phyloP scores from a whole-genome alignment of 129 eudicot genomes.

The Rutidosis leptorrhynchoides region DNA sequence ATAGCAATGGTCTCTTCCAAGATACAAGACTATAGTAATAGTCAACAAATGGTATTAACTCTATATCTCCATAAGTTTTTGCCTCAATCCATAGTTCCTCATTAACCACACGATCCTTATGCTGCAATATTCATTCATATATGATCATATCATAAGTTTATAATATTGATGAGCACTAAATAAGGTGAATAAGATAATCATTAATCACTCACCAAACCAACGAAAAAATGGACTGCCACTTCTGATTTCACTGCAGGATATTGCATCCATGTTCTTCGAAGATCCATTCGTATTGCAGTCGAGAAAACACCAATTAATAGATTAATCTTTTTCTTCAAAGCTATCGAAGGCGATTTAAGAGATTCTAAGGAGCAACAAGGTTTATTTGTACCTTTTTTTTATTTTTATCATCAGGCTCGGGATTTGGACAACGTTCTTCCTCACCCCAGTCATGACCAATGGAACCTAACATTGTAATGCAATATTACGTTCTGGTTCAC shows the following conservation, averaged over 20 bases:
- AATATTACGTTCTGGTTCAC: slow-evolving; percentile 90
- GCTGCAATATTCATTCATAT: slow-evolving; percentile 41
- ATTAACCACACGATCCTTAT: slow-evolving; percentile 85
- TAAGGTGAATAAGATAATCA: slow-evolving; percentile 2
- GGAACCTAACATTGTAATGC: slow-evolving; percentile 95
- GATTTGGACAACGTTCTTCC: slow-evolving; percentile 90
- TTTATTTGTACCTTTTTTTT: slow-evolving; percentile 64
- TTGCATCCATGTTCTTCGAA: slow-evolving; percentile 98
- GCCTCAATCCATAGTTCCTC: slow-evolving; percentile 98
- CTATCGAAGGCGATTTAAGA: slow-evolving; percentile 69
- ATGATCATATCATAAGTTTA: background rate
- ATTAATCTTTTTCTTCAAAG: slow-evolving; percentile 46
- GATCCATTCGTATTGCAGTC: slow-evolving; percentile 93
- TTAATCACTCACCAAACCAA: slow-evolving; percentile 83
- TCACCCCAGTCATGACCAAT: slow-evolving; percentile 95
- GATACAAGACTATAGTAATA: slow-evolving; percentile 89
- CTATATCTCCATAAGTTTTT: slow-evolving; percentile 73
- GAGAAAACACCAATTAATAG: slow-evolving; percentile 90
- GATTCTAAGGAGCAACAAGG: slow-evolving; percentile 45
- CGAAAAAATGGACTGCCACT: slow-evolving; percentile 92
- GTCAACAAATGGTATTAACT: slow-evolving; percentile 94
- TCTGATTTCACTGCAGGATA: slow-evolving; percentile 68
- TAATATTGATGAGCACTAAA: background rate
- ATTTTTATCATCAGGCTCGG: slow-evolving; percentile 45
- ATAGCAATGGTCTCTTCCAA: slow-evolving; percentile 95